These are phyloP conservation scores for Fraxinus ornus DNA, from an alignment of 305 asterid genomes.

Conservation along the genomic window DNA sequence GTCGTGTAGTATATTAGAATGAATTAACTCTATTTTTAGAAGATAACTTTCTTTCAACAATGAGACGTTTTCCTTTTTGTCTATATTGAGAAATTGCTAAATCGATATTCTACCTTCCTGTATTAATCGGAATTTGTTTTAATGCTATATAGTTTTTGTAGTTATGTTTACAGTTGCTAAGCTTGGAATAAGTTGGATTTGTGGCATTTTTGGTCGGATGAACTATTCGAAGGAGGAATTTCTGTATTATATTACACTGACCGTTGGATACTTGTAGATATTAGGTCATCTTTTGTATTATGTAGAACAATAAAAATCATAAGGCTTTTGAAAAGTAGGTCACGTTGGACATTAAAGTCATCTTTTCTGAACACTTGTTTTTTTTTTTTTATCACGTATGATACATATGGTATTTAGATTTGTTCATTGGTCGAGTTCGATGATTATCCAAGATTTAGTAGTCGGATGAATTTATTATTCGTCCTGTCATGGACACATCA, in stretches of 20 bases:
- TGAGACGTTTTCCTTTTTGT: neutral
- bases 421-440: neutral
- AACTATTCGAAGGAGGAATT: neutral
- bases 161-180: neutral
- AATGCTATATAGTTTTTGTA: neutral
- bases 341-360: neutral
- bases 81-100: neutral
- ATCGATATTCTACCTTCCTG: neutral
- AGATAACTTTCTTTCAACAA: neutral
- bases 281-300: neutral
- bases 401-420: neutral
- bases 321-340: conserved; percentile 2
- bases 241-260: neutral
- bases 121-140: conserved; percentile 1
- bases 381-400: neutral
- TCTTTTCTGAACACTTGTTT: neutral
- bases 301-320: neutral
- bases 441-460: neutral
- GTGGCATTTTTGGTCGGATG: neutral
- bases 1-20: neutral
- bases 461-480: neutral
- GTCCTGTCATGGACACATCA: neutral
- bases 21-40: neutral
- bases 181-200: neutral
- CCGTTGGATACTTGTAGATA: neutral